Conservation (phyloP, 768 basidiomycete genomes). For the Dioszegia hungarica region DNA sequence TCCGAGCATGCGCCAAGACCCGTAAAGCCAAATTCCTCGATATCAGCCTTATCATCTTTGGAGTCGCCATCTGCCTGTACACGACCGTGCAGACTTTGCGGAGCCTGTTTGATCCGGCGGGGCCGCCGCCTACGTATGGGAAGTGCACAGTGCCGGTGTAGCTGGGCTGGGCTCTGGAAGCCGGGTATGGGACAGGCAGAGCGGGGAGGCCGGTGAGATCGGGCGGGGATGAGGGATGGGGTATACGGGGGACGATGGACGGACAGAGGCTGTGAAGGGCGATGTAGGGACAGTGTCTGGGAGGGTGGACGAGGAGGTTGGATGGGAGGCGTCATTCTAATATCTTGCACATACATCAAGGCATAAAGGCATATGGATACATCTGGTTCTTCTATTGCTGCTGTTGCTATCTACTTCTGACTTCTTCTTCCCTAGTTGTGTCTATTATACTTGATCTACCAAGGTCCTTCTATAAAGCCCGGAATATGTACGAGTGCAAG, state of each 20-base stretch:
- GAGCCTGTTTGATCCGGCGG: conserved; percentile 60
- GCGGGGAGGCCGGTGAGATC: neutral
- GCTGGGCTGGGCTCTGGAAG: neutral
- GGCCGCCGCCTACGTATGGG: conserved; percentile 51
- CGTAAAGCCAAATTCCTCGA: conserved; percentile 63
- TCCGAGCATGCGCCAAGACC: conserved; percentile 64
- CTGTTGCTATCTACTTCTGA: no score
- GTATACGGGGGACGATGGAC: neutral
- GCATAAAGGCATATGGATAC: no score
- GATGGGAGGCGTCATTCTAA: no score
- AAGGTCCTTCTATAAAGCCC: no score
- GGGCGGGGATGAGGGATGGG: neutral
- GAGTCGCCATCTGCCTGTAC: conserved; percentile 65
- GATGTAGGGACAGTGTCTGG: neutral
- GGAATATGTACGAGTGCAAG: no score
- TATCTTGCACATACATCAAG: no score
- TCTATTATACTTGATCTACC: no score
- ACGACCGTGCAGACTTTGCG: conserved; percentile 75
- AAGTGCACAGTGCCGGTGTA: conserved; percentile 35
- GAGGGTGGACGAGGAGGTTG: neutral
- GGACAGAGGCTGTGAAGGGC: neutral
- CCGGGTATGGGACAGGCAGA: neutral
- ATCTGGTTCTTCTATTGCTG: no score
- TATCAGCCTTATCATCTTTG: conserved; percentile 70
- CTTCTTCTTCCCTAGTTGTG: no score